phyloP scores from a whole-genome alignment of 148 eudicot genomes.

The Salicornia ramosissima region DNA sequence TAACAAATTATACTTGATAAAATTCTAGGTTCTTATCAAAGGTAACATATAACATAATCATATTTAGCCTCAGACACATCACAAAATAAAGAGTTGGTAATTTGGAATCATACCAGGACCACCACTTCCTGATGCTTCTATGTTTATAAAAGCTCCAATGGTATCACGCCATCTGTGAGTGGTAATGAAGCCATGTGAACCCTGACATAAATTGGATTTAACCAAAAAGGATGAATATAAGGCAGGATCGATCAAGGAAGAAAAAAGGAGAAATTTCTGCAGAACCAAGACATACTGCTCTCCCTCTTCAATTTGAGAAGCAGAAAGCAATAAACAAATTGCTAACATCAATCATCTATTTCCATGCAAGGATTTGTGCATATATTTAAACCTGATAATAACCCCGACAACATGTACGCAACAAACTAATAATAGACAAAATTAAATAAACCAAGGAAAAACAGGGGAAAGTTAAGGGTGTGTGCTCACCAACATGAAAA shows the following conservation, averaged over 20 bases:
- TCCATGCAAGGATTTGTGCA: background rate
- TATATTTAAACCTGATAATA: background rate
- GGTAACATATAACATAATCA: too few species aligned
- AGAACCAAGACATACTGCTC: background rate
- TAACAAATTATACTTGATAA: too few species aligned
- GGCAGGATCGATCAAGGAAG: background rate
- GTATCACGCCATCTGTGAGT: constrained; percentile 85
- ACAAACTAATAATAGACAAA: background rate
- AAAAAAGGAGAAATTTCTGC: background rate
- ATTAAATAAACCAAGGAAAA: background rate
- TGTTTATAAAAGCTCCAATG: constrained; percentile 82
- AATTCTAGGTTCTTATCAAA: background rate
- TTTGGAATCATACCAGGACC: constrained; percentile 56
- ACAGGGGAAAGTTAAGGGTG: background rate
- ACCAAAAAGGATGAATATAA: background rate
- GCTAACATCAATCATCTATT: background rate
- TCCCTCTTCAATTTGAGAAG: background rate
- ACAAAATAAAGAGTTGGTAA: background rate
- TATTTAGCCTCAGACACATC: background rate
- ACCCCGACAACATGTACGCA: background rate
- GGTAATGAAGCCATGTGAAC: constrained; percentile 94
- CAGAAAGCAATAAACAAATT: background rate
- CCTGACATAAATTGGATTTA: constrained; percentile 39
- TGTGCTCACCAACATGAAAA: constrained; percentile 80
- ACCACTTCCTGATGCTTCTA: constrained; percentile 93